Evolutionary conservation across 2,329 filamentous ascomycete species (phyloP).

Genomic region (Sporothrix luriei): DNA sequence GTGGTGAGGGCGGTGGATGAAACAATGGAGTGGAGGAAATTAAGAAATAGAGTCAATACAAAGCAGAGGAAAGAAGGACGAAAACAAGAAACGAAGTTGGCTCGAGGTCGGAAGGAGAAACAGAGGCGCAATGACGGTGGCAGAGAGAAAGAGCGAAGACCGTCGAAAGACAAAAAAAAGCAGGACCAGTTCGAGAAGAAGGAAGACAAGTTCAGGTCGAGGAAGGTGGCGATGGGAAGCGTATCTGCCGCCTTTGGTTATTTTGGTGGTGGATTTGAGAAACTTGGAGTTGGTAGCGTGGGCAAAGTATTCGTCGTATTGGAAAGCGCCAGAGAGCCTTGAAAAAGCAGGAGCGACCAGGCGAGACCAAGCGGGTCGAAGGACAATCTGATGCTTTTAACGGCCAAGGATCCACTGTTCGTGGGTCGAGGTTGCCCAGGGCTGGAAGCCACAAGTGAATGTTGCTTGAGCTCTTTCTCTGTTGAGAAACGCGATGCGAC

Average conservation of each 20-base stretch:
- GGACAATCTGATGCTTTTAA: not conserved
- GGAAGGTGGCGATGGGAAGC: slow-evolving; percentile 28
- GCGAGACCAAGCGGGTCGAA: not conserved
- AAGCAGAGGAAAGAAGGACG: slow-evolving; percentile 2
- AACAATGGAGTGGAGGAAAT: not conserved
- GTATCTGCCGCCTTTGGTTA: slow-evolving; percentile 19
- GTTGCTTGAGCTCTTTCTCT: not conserved
- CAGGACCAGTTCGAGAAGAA: not conserved
- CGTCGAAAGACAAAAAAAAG: not conserved
- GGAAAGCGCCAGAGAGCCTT: not conserved
- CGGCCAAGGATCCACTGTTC: not conserved
- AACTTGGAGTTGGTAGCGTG: slow-evolving; percentile 21
- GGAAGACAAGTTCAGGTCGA: not conserved
- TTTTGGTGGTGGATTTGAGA: slow-evolving; percentile 10
- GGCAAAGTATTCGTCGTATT: slow-evolving; percentile 12
- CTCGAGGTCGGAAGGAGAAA: slow-evolving; percentile 7
- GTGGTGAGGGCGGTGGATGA: not conserved
- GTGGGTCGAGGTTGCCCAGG: not conserved
- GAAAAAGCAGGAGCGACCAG: slow-evolving; percentile 18
- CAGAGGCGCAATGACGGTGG: not conserved
- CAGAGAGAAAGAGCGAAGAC: slow-evolving; percentile 14
- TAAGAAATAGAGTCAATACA: slow-evolving; percentile 20
- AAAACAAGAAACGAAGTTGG: not conserved
- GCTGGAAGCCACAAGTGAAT: not conserved
- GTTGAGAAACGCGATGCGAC: not conserved